Conservation (phyloP, 169 alveolate genomes). For the Plasmodium chabaudi region DNA sequence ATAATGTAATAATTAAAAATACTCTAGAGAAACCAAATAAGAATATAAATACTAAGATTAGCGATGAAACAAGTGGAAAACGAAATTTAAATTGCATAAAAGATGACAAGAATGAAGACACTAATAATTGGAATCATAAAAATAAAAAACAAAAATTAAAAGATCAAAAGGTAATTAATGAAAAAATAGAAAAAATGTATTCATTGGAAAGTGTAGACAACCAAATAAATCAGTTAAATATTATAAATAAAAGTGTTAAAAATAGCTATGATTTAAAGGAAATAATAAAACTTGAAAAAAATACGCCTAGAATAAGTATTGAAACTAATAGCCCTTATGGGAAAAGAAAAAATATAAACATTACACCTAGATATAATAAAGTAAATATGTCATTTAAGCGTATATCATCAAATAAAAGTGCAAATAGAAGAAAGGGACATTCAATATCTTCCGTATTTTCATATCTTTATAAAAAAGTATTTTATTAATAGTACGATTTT, state of each 20-base stretch:
- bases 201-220: slow-evolving; percentile 3
- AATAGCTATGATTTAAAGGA: neutral
- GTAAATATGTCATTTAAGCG: slow-evolving; percentile 22
- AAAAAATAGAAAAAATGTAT: slow-evolving; percentile 15
- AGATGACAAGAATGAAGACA: neutral
- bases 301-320: slow-evolving; percentile 16
- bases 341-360: slow-evolving; percentile 8
- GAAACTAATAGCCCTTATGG: slow-evolving; percentile 8
- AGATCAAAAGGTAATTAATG: slow-evolving; percentile 21
- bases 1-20: slow-evolving; percentile 7
- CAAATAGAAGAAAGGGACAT: slow-evolving; percentile 10
- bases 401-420: slow-evolving; percentile 6
- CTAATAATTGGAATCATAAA: slow-evolving; percentile 3
- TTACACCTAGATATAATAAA: neutral
- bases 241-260: slow-evolving; percentile 2
- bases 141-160: slow-evolving; percentile 16
- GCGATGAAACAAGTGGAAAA: slow-evolving; percentile 14
- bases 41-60: slow-evolving; percentile 17
- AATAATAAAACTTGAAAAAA: neutral
- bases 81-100: neutral
- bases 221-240: slow-evolving; percentile 1
- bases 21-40: slow-evolving; percentile 52
- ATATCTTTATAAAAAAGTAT: slow-evolving; percentile 50
- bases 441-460: slow-evolving; percentile 42
- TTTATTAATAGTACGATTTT: slow-evolving; percentile 8